Percentiles rank a stretch among this genome's conserved stretches.
These are phyloP conservation scores for Elongisporangium undulatum DNA, from an alignment of 352 stramenopile genomes.

Conservation along the genomic window DNA sequence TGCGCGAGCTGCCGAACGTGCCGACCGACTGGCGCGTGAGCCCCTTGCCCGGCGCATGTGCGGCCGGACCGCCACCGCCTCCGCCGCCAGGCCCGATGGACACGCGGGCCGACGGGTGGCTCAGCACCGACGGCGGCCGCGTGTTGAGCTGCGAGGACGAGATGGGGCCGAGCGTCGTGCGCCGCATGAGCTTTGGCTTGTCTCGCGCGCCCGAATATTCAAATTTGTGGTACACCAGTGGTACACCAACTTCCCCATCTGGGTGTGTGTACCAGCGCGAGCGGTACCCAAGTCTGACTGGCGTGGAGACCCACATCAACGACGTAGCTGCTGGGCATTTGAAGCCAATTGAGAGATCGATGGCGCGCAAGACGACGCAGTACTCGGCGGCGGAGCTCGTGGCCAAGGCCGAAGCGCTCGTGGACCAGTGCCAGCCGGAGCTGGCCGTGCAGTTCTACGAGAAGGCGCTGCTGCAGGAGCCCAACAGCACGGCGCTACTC, in stretches of 20 bases:
- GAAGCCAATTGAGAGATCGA: slow-evolving; percentile 11
- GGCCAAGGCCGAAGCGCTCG: slow-evolving; percentile 75
- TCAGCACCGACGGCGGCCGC: slow-evolving; percentile 29
- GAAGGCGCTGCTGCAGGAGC: slow-evolving; percentile 67
- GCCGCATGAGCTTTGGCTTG: slow-evolving; percentile 40
- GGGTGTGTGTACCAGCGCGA: slow-evolving; percentile 1
- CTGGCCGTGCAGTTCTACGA: slow-evolving; percentile 84
- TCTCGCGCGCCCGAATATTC: not conserved
- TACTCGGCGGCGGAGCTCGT: slow-evolving; percentile 72
- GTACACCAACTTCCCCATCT: not conserved
- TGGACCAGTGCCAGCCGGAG: slow-evolving; percentile 84
- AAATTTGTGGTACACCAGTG: not conserved
- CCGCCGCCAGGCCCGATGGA: slow-evolving; percentile 26
- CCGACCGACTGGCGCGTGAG: slow-evolving; percentile 63
- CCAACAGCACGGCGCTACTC: slow-evolving; percentile 61
- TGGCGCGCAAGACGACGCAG: slow-evolving; percentile 16
- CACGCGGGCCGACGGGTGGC: slow-evolving; percentile 36
- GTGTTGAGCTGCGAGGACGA: slow-evolving; percentile 84
- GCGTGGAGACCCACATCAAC: slow-evolving; percentile 1
- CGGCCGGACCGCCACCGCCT: slow-evolving; percentile 12
- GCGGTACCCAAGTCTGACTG: slow-evolving; percentile 10
- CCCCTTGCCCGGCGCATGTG: slow-evolving; percentile 7
- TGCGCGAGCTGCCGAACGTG: slow-evolving; percentile 27
- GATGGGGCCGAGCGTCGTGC: slow-evolving; percentile 80
- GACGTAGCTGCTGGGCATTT: not conserved